Base-by-base conservation (phyloP, 2,329 filamentous ascomycete species). In the Clonostachys rosea region DNA sequence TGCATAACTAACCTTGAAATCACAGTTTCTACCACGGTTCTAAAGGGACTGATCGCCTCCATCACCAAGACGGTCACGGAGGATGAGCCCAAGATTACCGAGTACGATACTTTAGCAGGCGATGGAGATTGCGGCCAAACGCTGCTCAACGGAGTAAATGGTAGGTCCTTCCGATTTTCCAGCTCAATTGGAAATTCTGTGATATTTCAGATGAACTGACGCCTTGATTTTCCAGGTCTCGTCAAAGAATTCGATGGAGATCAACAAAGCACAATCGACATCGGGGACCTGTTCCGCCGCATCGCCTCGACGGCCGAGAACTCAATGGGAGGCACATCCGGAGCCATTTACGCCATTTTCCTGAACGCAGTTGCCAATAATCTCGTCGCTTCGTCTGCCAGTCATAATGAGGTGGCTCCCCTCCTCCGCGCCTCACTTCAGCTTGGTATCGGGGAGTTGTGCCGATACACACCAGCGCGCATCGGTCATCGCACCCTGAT, bases 61-160 rank as follows among this genome's bases (percentile, higher is more conserved):
- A n/a, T 39, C 11, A 39, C 36, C 11, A 68, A 86, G 43, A 73
- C 71, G 35, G 69, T 91, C 12, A 77, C 89, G 51, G 74, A 71
- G 0, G 84, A 76, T 2, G 87, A 91, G 62, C 83, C 86, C 2
- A 83, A 88, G 44, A 75, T 90, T 44, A 90, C 87, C 1, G 77
- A 71, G 44, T 90, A 82, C 57, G 87, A 90, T 59, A 95, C 89
- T 0, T 81, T 94, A 12, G 89, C 95, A 20, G 91, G 91, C 40
- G 91, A 96, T 60, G 91, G 91, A 42, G 91, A 96, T 66, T 96
- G 91, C 59, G 91, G 91, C 10, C 88, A 90, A 48, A 89, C 89
- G 6, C 73, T 96, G 51, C 90, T 89, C 71, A 83, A 90, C 51
- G 91, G 91, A 43, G 90, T 91, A 14, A 86, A 95, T 75, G 81